Evolutionary conservation across 192 early-diverging fungal genomes (phyloP), one percentile per base, ranked within the genome.

Genomic region (Coemansia pectinata): DNA sequence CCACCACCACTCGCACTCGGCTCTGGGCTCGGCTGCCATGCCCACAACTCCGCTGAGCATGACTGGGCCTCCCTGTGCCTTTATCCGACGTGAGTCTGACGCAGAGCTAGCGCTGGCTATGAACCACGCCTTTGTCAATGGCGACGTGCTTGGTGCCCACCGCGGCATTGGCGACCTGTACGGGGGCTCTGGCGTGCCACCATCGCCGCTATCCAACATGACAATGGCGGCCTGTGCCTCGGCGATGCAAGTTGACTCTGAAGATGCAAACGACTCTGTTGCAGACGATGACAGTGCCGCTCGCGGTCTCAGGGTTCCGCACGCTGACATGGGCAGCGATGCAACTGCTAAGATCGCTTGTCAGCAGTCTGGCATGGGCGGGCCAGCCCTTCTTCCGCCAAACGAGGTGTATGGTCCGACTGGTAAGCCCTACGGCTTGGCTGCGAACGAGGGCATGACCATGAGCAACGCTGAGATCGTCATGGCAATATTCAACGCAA

Each of bases 101-200:
- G 76, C 70, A 0, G 81, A 83, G 66, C 70, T 83, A 58, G 81
- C 81, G 27, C 69, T 83, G 66, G 81, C 81, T 0, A 83, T 83
- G 81, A 77, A 83, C 59, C 69, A 65, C 39, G 81, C 73, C 17
- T 83, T 83, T 75, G 72, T 70, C 19, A 74, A 71, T 34, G 81
- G 72, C 33, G 76, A 83, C 29, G 70, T 78, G 31, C 65, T 78
- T 63, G 81, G 81, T 3, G 29, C 70, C 17, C 74, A 76, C 34
- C 79, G 74, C 25, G 57, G 78, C n/a, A 47, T 81, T 15, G 47
- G 66, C n/a, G 78, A 81, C 5, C 19, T 81, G 9, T 76, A 71
- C 53, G 73, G 70, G 25, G 39, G 61, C 19, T 10, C 73, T 12
- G 71, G 31, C 11, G 73, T 76, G 47, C 74, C 71, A 14, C 79